These are phyloP conservation scores for Phialemoniopsis sp. DNA, from an alignment of 2,329 filamentous ascomycete genomes.

Conservation along the genomic window DNA sequence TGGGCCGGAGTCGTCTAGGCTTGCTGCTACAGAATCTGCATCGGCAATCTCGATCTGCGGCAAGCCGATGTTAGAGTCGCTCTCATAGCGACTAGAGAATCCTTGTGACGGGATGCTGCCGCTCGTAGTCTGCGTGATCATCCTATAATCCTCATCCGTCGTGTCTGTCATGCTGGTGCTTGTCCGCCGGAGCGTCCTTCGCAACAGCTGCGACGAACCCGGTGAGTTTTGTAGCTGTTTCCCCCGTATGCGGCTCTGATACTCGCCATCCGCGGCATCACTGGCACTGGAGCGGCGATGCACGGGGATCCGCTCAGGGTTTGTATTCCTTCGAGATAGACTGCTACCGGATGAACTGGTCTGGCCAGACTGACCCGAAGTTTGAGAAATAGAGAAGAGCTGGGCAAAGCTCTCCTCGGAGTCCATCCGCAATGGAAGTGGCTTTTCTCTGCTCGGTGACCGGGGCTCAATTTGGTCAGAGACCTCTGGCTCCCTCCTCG, in stretches of 20 bases:
- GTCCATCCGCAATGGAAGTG: constrained; percentile 38
- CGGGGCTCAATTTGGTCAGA: constrained; percentile 26
- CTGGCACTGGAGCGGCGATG: constrained; percentile 16
- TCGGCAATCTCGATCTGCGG: constrained; percentile 2
- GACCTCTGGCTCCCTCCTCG: constrained; percentile 26
- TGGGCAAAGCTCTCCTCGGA: constrained; percentile 55
- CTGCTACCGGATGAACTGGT: constrained; percentile 28
- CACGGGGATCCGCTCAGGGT: constrained; percentile 14
- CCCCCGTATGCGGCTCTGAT: constrained; percentile 41
- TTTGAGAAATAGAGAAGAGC: constrained; percentile 54
- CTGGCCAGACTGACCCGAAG: constrained; percentile 29
- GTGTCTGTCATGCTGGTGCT: constrained; percentile 15
- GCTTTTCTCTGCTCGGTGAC: constrained; percentile 21
- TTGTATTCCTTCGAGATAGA: constrained; percentile 1
- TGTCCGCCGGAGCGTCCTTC: constrained; percentile 11
- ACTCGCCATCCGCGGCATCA: constrained; percentile 27
- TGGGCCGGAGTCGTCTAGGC: constrained; percentile 5
- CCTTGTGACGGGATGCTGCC: constrained; percentile 14
- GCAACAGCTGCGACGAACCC: not conserved
- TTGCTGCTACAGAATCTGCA: constrained; percentile 1
- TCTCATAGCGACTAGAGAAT: not conserved
- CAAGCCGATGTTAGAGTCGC: not conserved
- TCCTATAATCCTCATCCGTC: constrained; percentile 21
- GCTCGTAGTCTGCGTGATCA: constrained; percentile 42
- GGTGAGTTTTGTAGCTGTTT: constrained; percentile 25